Base-by-base conservation (phyloP, 2,329 filamentous ascomycete genomes). In the Neofusicoccum laricinum region DNA sequence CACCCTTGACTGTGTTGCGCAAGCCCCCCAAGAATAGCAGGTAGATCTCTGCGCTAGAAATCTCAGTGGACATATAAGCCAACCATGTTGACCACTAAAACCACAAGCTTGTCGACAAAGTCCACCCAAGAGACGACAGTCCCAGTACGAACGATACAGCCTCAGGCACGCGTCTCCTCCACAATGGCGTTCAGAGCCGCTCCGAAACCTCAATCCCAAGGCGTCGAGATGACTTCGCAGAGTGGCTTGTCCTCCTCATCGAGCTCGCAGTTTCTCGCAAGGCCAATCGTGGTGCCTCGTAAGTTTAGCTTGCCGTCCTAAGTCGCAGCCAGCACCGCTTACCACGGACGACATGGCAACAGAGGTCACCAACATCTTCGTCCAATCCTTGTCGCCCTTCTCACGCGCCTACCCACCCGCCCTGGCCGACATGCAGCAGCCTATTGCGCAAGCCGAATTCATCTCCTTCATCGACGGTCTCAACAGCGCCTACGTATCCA, bases 381-480 rank as follows among this genome's bases (percentile, higher is more conserved):
- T 51, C 49, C 36, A 38, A 19, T 36, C 49, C 30, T 19, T 51
- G 15, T 17, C 49, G 5, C 49, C 49, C 12, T 51, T 51, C 49
- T 51, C 49, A 2, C 49, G 49, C 30, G 49, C 49, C 14, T 51
- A 51, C 32, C 21, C 49, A 6, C 49, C 49, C 7, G 49, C 49
- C 15, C n/a, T 51, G 15, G 49, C 49, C 49, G n/a, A 38, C 30
- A 30, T 51, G 15, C 15, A 15, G 15, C 15, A 51, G 1, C 40
- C 30, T 2, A 68, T 69, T 25, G 64, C 66, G 4, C 53, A 67
- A 43, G 8, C 49, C 45, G 66, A 69, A n/a, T 72, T 72, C 63
- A 66, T 73, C 40, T 34, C 65, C 8, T 72, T 73, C 64, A 61
- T 73, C 64, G 70, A 73, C 46, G 67, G 68, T 11, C 66, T 73